Conservation (phyloP, 2,329 filamentous ascomycete species). For the Fusarium denticulatum region DNA sequence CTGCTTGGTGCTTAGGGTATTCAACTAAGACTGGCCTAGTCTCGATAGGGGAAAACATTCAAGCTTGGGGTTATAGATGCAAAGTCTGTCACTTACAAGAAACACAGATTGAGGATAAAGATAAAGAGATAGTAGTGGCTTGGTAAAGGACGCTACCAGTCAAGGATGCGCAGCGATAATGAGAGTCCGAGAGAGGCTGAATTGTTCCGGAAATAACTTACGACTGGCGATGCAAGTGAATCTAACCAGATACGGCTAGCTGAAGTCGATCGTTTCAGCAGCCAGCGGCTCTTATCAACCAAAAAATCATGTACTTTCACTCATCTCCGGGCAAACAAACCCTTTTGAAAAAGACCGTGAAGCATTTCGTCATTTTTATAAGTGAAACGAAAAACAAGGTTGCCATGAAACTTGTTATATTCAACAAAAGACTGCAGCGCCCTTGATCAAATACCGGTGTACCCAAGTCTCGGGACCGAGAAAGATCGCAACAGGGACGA, state of each 20-base stretch:
- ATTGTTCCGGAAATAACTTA: neutral
- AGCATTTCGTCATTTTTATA: accelerated
- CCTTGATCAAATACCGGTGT: too few relatives aligned
- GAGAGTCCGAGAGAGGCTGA: neutral
- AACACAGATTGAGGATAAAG: neutral
- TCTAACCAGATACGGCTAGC: neutral
- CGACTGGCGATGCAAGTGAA: neutral
- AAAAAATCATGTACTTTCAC: neutral
- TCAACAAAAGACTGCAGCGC: too few relatives aligned
- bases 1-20: neutral
- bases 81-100: neutral
- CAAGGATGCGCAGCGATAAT: neutral
- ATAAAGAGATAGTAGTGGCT: accelerated
- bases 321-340: neutral
- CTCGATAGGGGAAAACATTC: accelerated
- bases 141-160: neutral
- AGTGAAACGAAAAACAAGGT: accelerated
- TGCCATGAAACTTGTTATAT: neutral
- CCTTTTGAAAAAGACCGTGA: accelerated
- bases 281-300: neutral
- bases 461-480: neutral
- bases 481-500: neutral
- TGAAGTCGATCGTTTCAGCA: neutral
- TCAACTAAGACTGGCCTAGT: accelerated
- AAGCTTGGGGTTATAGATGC: accelerated